Evolutionary conservation across 2,329 filamentous ascomycete genomes (phyloP).

Genomic region (Sarocladiaceae sp.): DNA sequence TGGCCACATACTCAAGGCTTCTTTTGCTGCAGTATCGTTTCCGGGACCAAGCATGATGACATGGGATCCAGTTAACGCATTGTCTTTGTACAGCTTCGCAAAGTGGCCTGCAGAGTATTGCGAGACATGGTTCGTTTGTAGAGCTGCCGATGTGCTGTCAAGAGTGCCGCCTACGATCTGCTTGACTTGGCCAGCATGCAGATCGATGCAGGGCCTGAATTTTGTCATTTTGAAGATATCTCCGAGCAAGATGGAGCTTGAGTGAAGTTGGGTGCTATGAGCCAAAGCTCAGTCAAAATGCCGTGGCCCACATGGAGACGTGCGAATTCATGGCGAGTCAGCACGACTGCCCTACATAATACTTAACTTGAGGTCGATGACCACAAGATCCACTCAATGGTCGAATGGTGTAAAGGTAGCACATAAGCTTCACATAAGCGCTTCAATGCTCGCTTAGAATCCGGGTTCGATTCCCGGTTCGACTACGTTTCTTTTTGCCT

Average conservation of each 20-base stretch:
- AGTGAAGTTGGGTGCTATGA: neutral
- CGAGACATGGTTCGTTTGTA: conserved; percentile 92
- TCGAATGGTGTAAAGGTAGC: conserved; percentile 10
- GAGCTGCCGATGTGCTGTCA: conserved; percentile 54
- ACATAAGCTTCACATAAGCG: conserved; percentile 11
- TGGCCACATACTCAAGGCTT: conserved; percentile 75
- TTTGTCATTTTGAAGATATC: conserved; percentile 71
- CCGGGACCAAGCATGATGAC: conserved; percentile 94
- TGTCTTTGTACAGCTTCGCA: conserved; percentile 71
- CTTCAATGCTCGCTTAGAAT: conserved; percentile 10
- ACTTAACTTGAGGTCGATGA: neutral
- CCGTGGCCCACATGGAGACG: conserved; percentile 5
- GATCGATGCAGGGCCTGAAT: conserved; percentile 93
- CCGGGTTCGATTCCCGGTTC: conserved; percentile 10
- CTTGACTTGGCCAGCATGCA: conserved; percentile 96
- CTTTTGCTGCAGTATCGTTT: conserved; percentile 72
- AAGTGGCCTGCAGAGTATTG: conserved; percentile 76
- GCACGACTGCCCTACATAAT: too few species aligned
- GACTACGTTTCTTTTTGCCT: conserved; percentile 5
- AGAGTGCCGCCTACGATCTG: conserved; percentile 97
- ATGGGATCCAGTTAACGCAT: conserved; percentile 72
- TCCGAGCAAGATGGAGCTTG: neutral
- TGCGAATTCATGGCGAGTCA: too few species aligned
- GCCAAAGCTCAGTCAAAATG: neutral
- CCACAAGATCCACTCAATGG: conserved; percentile 4